Base-by-base conservation (phyloP, 768 basidiomycete genomes). In the Phlegmacium glaucopus region DNA sequence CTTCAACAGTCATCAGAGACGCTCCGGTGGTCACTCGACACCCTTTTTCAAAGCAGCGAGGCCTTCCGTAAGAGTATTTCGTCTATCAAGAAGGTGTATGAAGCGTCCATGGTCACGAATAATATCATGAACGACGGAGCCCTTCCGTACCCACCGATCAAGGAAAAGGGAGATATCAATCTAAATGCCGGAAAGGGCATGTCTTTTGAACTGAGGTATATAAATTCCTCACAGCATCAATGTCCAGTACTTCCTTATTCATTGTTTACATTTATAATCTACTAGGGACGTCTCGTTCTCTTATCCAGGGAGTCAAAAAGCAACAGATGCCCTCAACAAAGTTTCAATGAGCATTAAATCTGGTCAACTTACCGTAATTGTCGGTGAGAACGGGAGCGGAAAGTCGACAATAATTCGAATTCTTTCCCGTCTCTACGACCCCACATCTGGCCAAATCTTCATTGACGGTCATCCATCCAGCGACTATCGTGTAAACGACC, bases 371-470 rank as follows among this genome's bases (percentile, higher is more conserved):
- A 73, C 78, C 13, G 74, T 82, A 28, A 64, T 83, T n/a, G 80
- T 83, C 6, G 80, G 81, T 22, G 63, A 63, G 2, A 83, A 82
- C 51, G 80, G 80, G 5, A 73, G 72, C 44, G 79, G 79, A 1
- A 81, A 81, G 51, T 74, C 76, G 4, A 78, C 78, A 0, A 50
- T 81, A 15, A 61, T 82, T 13, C 77, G 77, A 38, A 61, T 82
- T 10, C 59, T 83, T 4, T 66, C 77, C 0, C 64, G 78, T 1
- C 55, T 80, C 4, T 80, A 76, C 54, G 73, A 78, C 41, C 69
- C 72, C 0, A 66, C 67, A 0, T 59, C 64, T 0, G 81, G 79
- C 0, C 54, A 67, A 6, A 39, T 82, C 5, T 55, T 72, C 12
- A 62, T 82, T 28, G 74, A 82, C 44, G 72, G 68, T 6, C 30